Evolutionary conservation across 495 filamentous ascomycete species (phyloP), one percentile per base, ranked within the genome.

Genomic region (Penicillium ucsense): DNA sequence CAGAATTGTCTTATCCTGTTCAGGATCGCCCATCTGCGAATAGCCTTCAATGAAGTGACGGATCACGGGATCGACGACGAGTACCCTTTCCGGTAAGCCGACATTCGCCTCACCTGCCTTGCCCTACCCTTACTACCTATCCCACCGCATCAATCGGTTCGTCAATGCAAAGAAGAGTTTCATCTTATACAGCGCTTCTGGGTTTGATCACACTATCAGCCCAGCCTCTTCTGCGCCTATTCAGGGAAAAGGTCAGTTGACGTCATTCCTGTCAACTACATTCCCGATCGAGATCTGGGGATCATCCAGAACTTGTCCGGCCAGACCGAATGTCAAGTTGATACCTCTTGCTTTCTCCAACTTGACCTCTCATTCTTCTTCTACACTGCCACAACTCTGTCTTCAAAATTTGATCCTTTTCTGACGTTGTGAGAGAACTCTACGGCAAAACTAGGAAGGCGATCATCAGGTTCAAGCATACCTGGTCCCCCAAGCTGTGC

Each of bases 261-360:
- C 41, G 41, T 43, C 41, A 43, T 43, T 8, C 41, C 12, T 43
- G 41, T 30, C 41, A 43, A 11, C 41, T 43, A 43, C 41, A 43
- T 43, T 32, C 29, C 41, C 41, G 41, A 43, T 43, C 30, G 27
- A 11, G 41, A 43, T 43, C 41, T 32, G 3, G n/a, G 9, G 3
- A 12, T 43, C 41, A 9, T 43, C 41, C 31, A 30, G 27, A 43
- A 43, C 3, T 43, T n/a, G 41, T 33, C 41, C 31, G n/a, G 3
- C 31, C 41, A 34, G n/a, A 6, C 32, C 29, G 12, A 20, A 43
- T 29, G 3, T 43, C 41, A 12, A 12, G 30, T 12, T n/a, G 41
- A 34, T 31, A 30, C 27, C 34, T 4, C n/a, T 34, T 32, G 12
- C 12, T 33, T 12, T 4, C 12, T 43, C 30, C 4, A 27, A 6